Evolutionary conservation across 2,329 filamentous ascomycete species (phyloP).

Genomic region (Scorias spongiosa): DNA sequence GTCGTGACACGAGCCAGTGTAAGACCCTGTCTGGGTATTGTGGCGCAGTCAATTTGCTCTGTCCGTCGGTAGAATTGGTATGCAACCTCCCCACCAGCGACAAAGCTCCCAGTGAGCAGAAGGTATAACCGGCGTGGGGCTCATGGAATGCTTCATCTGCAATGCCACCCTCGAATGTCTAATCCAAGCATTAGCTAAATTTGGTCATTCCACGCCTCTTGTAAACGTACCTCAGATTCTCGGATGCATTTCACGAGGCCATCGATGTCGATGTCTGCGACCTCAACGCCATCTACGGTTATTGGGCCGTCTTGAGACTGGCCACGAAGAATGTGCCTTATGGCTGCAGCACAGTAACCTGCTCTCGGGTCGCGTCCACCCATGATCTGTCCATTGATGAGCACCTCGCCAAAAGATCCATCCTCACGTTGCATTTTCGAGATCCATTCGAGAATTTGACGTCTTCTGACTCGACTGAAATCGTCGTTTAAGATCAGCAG

Average conservation of each 20-base stretch:
- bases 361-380: constrained; percentile 77
- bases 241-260: constrained; percentile 56
- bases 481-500: constrained; percentile 53
- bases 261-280: constrained; percentile 61
- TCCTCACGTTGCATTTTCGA: constrained; percentile 60
- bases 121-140: constrained; percentile 81
- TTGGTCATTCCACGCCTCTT: background rate
- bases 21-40: constrained; percentile 24
- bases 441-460: constrained; percentile 59
- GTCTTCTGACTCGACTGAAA: constrained; percentile 47
- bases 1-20: constrained; percentile 32
- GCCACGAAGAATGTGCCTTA: constrained; percentile 62
- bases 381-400: constrained; percentile 46
- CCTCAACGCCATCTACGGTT: constrained; percentile 37
- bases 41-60: constrained; percentile 14
- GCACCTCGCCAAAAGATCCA: constrained; percentile 80
- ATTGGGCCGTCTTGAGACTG: constrained; percentile 31
- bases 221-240: constrained; percentile 33
- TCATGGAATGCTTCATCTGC: constrained; percentile 66
- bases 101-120: constrained; percentile 69
- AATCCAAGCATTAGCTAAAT: constrained; percentile 6
- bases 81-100: constrained; percentile 54
- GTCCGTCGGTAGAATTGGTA: constrained; percentile 1
- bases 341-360: constrained; percentile 68
- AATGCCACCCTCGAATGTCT: constrained; percentile 77